Evolutionary conservation across 2,329 filamentous ascomycete species (phyloP).

Genomic region (Diaporthe humulicola): DNA sequence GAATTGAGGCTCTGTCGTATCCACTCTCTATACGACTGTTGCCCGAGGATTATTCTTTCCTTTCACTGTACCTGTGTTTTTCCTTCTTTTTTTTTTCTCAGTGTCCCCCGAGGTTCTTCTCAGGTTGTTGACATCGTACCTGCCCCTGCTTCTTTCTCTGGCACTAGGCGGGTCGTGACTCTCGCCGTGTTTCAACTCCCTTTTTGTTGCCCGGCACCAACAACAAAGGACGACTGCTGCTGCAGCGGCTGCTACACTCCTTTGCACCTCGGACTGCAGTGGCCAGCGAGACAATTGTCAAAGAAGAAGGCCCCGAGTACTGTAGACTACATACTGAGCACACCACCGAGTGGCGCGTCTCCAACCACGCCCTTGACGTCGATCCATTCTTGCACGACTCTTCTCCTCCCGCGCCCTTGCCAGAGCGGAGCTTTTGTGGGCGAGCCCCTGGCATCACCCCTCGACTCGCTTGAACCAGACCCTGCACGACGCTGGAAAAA

Average conservation of each 20-base stretch:
- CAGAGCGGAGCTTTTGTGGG: constrained; percentile 34
- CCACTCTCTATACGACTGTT: constrained; percentile 17
- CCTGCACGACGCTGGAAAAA: constrained; percentile 34
- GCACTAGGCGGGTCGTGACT: constrained; percentile 26
- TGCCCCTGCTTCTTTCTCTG: constrained; percentile 26
- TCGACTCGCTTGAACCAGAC: constrained; percentile 36
- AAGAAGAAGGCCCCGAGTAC: background rate
- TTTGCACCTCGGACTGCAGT: constrained; percentile 21
- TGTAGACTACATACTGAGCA: constrained; percentile 21
- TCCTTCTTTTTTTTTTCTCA: background rate
- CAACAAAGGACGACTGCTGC: constrained; percentile 25
- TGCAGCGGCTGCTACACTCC: background rate
- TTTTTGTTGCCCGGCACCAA: constrained; percentile 15
- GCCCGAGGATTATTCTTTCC: background rate
- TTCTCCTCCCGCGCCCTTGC: constrained; percentile 21
- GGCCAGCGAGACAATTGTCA: constrained; percentile 6
- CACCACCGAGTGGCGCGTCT: constrained; percentile 21
- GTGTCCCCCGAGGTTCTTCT: background rate
- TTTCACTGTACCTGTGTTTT: background rate
- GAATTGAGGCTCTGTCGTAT: constrained; percentile 27
- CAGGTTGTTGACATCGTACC: constrained; percentile 15
- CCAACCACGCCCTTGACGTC: constrained; percentile 29
- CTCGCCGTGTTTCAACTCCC: constrained; percentile 28
- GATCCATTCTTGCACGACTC: constrained; percentile 31
- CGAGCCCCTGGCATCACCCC: constrained; percentile 31